Conservation (phyloP, 257 asterid genomes). For the Schizonepeta tenuifolia region DNA sequence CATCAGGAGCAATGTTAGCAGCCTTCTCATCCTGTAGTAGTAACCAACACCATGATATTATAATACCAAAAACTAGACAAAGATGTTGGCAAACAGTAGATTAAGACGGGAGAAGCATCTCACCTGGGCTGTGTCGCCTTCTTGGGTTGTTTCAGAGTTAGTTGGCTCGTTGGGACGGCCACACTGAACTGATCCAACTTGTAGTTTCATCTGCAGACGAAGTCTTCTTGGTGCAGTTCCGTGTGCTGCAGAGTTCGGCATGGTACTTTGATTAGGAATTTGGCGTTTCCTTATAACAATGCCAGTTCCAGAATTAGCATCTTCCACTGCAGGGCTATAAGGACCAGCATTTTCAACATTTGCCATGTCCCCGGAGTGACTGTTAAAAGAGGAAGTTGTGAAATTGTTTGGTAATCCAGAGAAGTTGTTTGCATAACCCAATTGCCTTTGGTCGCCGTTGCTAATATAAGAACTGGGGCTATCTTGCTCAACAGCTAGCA, state of each 20-base stretch:
- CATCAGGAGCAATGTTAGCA: not conserved
- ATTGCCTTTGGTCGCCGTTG: conserved; percentile 25
- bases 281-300: conserved; percentile 56
- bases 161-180: conserved; percentile 36
- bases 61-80: not conserved
- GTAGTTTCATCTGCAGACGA: conserved; percentile 54
- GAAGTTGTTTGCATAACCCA: conserved; percentile 29
- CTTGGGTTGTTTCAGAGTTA: conserved; percentile 26
- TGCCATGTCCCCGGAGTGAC: conserved; percentile 31
- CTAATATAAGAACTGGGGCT: conserved; percentile 26
- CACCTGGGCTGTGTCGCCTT: conserved; percentile 52
- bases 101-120: conserved; percentile 15
- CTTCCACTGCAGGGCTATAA: conserved; percentile 35
- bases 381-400: conserved; percentile 37
- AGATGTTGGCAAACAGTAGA: conserved; percentile 3
- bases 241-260: conserved; percentile 33
- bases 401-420: conserved; percentile 14
- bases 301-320: conserved; percentile 52
- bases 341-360: conserved; percentile 25
- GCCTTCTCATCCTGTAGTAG: conserved; percentile 62
- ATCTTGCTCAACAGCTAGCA: conserved; percentile 24
- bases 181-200: conserved; percentile 62
- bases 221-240: conserved; percentile 81
- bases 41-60: conserved; percentile 24
- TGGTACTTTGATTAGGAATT: conserved; percentile 26